phyloP scores from a whole-genome alignment of 495 filamentous ascomycete genomes.

The Tuber calosporum region DNA sequence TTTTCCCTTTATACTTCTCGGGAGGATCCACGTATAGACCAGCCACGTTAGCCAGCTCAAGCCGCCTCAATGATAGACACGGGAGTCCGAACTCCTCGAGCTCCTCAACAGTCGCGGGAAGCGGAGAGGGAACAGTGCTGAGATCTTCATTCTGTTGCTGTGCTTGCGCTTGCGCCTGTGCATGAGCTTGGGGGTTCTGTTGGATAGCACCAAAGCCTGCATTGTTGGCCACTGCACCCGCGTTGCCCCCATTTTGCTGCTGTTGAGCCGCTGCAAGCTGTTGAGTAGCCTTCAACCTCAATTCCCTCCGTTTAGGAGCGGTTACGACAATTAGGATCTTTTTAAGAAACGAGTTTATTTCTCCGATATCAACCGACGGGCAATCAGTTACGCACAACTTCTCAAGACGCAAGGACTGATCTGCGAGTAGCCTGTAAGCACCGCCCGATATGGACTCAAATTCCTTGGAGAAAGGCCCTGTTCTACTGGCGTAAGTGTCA shows the following conservation, averaged over 20 bases:
- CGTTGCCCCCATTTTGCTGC: conserved; percentile 16
- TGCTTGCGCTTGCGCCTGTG: conserved; percentile 15
- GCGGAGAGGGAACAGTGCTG: conserved; percentile 32
- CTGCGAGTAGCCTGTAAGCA: conserved; percentile 34
- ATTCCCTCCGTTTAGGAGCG: conserved; percentile 32
- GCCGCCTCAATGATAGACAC: conserved; percentile 31
- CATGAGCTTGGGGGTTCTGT: conserved; percentile 14
- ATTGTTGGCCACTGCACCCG: conserved; percentile 7
- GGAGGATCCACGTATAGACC: conserved; percentile 30
- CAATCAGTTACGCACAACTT: conserved; percentile 35
- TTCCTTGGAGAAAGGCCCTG: conserved; percentile 30
- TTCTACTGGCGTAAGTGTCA: not conserved
- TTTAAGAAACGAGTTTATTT: conserved; percentile 36
- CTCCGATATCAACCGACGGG: conserved; percentile 26
- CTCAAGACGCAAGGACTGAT: conserved; percentile 37
- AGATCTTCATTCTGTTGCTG: conserved; percentile 34
- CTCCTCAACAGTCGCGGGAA: conserved; percentile 35
- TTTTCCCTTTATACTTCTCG: conserved; percentile 32
- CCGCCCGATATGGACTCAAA: conserved; percentile 31
- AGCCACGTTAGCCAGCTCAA: conserved; percentile 34
- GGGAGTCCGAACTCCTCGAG: conserved; percentile 34
- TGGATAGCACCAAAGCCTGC: conserved; percentile 15
- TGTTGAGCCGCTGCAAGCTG: conserved; percentile 29
- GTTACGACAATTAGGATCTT: conserved; percentile 36
- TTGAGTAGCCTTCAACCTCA: conserved; percentile 33